Base-by-base conservation (phyloP, 2,329 filamentous ascomycete genomes). In the Aspergillus aculeatinus region DNA sequence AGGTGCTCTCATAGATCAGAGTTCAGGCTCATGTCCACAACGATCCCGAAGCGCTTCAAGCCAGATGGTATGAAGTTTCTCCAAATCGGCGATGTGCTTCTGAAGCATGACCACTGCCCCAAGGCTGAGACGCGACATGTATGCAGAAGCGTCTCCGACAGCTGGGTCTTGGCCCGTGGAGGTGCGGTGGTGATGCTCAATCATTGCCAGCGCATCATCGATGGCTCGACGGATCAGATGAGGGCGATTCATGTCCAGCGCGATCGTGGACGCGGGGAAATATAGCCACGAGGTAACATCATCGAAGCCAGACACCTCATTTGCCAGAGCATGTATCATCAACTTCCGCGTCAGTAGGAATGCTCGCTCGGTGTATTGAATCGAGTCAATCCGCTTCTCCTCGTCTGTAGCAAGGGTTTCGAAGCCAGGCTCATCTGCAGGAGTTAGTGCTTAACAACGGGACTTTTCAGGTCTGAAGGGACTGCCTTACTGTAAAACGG, bases 361-460 rank as follows among this genome's bases (percentile, higher is more conserved):
- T 2, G 81, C 80, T 53, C 81, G 81, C 63, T 86, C 83, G 0
- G 79, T 82, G 61, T 86, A 86, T 2, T 82, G 74, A 1, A 76
- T 75, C 5, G 78, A 79, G 51, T 80, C 80, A 2, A 82, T 67
- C 3, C 71, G 73, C 7, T 80, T 78, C 55, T 82, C 78, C 4
- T 76, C 76, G 3, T 80, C 77, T 10, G 76, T 78, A 51, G 76
- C 79, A 58, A 81, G 79, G 11, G 78, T 76, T 50, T 87, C 84
- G 63, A 83, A 87, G 27, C 85, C 85, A 11, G 85, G 85, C 74
- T 88, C 85, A 67, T 87, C 78, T 81, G 60, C 47, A 47, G n/a
- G 35, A 29, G 29, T 61, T 42, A 61, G 55, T 52, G 51, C 21
- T 4, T n/a, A 35, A 1, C 3, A 31, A 48, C 2, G 14, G 21